Percentiles rank a stretch among this genome's conserved stretches.
phyloP scores from a whole-genome alignment of 257 asterid genomes.

The Fraxinus anomala region DNA sequence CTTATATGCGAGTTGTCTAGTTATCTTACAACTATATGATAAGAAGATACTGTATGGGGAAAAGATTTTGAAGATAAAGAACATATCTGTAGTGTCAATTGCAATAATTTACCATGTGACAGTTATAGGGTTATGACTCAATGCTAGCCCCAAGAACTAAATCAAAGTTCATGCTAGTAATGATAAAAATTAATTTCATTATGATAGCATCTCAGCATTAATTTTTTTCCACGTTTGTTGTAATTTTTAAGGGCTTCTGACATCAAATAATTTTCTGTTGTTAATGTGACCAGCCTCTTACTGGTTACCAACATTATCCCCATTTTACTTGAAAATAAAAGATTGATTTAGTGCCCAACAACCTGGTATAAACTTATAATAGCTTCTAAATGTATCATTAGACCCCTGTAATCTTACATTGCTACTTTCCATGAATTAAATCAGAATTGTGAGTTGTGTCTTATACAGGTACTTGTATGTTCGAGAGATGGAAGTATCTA shows the following conservation, averaged over 20 bases:
- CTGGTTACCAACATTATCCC: not conserved
- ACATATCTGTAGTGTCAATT: not conserved
- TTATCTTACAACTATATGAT: not conserved
- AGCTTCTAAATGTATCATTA: slow-evolving; percentile 10
- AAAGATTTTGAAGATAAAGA: not conserved
- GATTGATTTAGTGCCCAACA: slow-evolving; percentile 11
- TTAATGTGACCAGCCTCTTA: not conserved
- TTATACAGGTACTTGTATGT: slow-evolving; percentile 71
- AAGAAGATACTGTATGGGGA: not conserved
- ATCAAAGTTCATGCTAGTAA: not conserved
- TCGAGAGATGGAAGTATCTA: slow-evolving; percentile 84
- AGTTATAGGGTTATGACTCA: not conserved
- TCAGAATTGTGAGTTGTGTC: slow-evolving; percentile 16
- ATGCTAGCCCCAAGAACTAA: not conserved
- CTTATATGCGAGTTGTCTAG: slow-evolving; percentile 20
- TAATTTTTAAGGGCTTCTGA: not conserved
- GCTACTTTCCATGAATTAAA: slow-evolving; percentile 18
- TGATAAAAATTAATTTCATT: not conserved
- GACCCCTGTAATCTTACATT: slow-evolving; percentile 3
- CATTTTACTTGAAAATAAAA: not conserved
- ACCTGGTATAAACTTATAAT: not conserved
- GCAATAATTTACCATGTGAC: not conserved
- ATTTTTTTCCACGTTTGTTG: not conserved
- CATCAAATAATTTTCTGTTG: not conserved
- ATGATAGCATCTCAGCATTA: not conserved